Base-by-base conservation (phyloP, 1,139 yeast genomes). In the Trichomonascaceae sp. region DNA sequence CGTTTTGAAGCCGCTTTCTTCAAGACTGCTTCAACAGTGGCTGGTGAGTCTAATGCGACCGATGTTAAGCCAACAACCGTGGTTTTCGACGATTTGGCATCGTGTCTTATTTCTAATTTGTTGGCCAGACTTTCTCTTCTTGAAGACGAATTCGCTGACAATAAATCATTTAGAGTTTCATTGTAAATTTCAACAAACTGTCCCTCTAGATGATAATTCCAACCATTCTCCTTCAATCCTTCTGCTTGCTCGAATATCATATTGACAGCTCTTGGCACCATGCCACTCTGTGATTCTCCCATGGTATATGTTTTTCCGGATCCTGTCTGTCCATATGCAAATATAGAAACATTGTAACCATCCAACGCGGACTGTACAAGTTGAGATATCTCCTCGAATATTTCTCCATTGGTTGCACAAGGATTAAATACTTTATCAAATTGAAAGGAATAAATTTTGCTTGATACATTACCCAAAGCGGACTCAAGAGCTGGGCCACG, bases 241-340 rank as follows among this genome's bases (percentile, higher is more conserved):
- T 74, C 69, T 2, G 84, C 78, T 57, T 85, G 81, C 27, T 77
- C 72, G 64, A 89, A 91, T 4, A 93, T 85, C 63, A 86, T 88
- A 7, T 74, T 69, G 3, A 91, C 78, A 0, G 97, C 87, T 20
- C 82, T 74, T 1, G 96, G 91, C 39, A 91, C 88, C 77, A 93
- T 83, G 20, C 99, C 99, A 64, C 83, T 85, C 2, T 70, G 62
- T 0, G 80, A 74, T 47, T 95, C 80, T 39, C 66, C 60, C 99
- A 93, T 93, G 0, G 99, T 93, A 67, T 73, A 85, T 0, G 98
- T 91, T 67, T 93, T 93, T 3, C 99, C 99, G 0, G 97, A 90
- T 0, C 99, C 98, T 0, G 99, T 93, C 70, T 93, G 99, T 0
- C 99, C 99, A 69, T 93, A 93, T 0, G 99, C 96, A 73, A 93